Evolutionary conservation across 2,329 filamentous ascomycete species (phyloP), one percentile per base, ranked within the genome.

Genomic region (Arthrobotrys sphaeroides): DNA sequence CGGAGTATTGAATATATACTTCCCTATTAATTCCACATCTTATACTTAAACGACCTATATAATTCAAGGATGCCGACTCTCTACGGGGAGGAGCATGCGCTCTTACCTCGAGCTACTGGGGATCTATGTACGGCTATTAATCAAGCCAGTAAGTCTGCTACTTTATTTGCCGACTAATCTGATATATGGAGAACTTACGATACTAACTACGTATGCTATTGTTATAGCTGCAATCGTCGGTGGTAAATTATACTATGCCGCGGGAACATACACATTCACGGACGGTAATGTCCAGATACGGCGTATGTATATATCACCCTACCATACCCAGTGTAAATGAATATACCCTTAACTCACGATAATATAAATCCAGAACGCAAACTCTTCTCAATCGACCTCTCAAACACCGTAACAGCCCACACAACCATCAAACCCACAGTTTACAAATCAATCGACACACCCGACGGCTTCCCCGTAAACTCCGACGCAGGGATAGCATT

Each of bases 191-290:
- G 13, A 49, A 26, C 13, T 7, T n/a, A n/a, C n/a, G 10, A 33
- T 33, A 55, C 31, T 55, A 38, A 55, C 31, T 55, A 28, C 5
- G 28, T 5, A 22, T 1, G 31, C 22, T 3, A 55, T 7, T 12
- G 18, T n/a, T n/a, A 7, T 5, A 74, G 70, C 53, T 31, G 62
- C 70, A 49, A 74, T 74, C 7, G 55, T 74, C 10, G 70, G 70
- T 31, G 70, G 62, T 4, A 67, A 65, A 33, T 24, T 74, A 5
- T 74, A 67, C 38, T 74, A 47, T 9, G 43, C 70, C 10, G 66
- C 45, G 45, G 70, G 70, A 13, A 67, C 70, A 3, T 68, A 74
- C 28, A 74, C 70, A 20, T 68, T 67, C 36, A 28, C 70, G 5
- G 70, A 74, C 33, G 70, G 70, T 24, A 67, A 67, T 13, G 13